Evolutionary conservation across 2,329 filamentous ascomycete genomes (phyloP).

Genomic region (Paecilomyces sp.): DNA sequence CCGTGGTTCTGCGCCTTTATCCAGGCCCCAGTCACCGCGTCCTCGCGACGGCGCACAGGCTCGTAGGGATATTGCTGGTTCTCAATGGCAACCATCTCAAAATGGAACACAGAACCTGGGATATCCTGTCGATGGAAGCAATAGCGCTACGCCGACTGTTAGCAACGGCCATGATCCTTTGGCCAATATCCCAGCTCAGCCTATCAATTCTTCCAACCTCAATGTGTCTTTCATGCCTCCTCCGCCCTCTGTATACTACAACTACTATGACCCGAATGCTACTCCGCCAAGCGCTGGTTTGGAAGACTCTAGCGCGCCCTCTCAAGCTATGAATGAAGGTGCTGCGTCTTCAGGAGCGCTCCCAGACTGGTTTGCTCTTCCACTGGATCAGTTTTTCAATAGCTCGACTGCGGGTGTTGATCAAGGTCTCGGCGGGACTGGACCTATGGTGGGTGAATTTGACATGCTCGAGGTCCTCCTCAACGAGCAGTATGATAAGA

Average conservation of each 20-base stretch:
- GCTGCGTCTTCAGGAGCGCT: slow-evolving; percentile 17
- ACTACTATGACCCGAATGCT: slow-evolving; percentile 34
- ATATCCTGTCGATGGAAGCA: slow-evolving; percentile 5
- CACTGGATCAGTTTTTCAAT: slow-evolving; percentile 53
- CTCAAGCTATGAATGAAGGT: slow-evolving; percentile 13
- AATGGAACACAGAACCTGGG: slow-evolving; percentile 3
- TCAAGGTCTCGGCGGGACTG: slow-evolving; percentile 52
- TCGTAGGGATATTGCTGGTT: slow-evolving; percentile 12
- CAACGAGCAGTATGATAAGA: slow-evolving; percentile 23
- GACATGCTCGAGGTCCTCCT: slow-evolving; percentile 43
- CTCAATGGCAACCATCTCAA: slow-evolving; percentile 7
- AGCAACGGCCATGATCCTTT: slow-evolving; percentile 31
- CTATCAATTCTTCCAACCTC: slow-evolving; percentile 38
- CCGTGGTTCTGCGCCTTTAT: slow-evolving; percentile 24
- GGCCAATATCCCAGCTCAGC: slow-evolving; percentile 36
- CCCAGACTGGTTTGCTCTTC: slow-evolving; percentile 56
- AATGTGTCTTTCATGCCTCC: slow-evolving; percentile 42
- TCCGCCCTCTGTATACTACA: slow-evolving; percentile 38
- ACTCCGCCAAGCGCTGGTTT: slow-evolving; percentile 15
- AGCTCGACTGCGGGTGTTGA: slow-evolving; percentile 37
- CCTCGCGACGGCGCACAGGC: slow-evolving; percentile 18
- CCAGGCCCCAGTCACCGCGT: slow-evolving; percentile 30
- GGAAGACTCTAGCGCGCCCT: slow-evolving; percentile 10
- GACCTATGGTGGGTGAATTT: slow-evolving; percentile 53
- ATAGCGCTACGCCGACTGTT: slow-evolving; percentile 1